Base-by-base conservation (phyloP, 1,284 basidiomycete species). In the Trametes sp. region DNA sequence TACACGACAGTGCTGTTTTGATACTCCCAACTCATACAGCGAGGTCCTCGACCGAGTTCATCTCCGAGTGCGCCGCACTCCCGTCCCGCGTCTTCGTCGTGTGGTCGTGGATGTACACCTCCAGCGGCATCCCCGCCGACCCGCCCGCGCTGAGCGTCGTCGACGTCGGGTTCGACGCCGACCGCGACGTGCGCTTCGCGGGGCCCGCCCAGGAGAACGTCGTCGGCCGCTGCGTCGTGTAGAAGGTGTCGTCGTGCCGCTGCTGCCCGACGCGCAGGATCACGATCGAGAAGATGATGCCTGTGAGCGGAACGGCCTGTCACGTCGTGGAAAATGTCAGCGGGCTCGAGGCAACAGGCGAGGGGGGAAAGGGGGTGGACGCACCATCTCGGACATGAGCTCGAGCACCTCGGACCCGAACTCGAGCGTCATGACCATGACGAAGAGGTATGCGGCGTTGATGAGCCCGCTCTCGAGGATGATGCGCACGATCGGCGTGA, bases 401-500 rank as follows among this genome's bases (percentile, higher is more conserved):
- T 67, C 68, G 38, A 69, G 54, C 4, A 36, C 52, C 35, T 62
- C 45, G 24, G 53, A 61, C 14, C 57, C 57, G 13, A 48, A 52
- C 23, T 41, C 50, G n/a, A 67, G 59, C 4, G 57, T 64, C 41
- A 65, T 56, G 26, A 59, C 59, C 33, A 61, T 65, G 14, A 59
- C 66, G 51, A 67, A 62, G 29, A 69, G 57, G 54, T 64, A 67
- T 5, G 62, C 62, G 16, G 64, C 68, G 44, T 67, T 69, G 35
- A 69, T 57, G 9, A 58, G 45, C 14, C 66, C 66, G 42, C 63
- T 65, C 54, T 69, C 68, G 38, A 69, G 56, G 44, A 69, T 42
- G 31, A 69, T 69, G 24, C 58, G 53, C 3, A 67, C 19, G 38
- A 69, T 49, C 2, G 68, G 68, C 16, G 54, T 56, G 4, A 65